Conservation (phyloP, 2,329 filamentous ascomycete species). For the Cytospora piceae region DNA sequence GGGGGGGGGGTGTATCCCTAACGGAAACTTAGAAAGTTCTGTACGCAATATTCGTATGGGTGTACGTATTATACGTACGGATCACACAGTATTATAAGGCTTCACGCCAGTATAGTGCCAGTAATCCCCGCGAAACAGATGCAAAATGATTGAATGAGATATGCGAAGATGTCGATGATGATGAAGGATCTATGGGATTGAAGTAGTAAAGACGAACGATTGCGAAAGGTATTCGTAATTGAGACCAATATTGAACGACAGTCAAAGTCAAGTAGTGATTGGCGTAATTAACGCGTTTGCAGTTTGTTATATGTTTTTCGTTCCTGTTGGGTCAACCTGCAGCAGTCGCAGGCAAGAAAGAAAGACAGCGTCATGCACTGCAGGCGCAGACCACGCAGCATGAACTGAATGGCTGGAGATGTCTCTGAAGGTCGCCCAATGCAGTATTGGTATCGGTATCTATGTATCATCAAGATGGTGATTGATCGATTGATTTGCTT, state of each 20-base stretch:
- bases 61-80: neutral
- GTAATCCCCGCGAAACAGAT: neutral
- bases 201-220: neutral
- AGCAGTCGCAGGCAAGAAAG: neutral
- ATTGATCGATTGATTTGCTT: neutral
- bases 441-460: neutral
- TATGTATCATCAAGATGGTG: neutral
- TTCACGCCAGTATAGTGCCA: neutral
- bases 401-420: constrained; percentile 8
- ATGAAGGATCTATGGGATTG: neutral
- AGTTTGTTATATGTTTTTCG: too few species aligned
- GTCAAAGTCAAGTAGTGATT: too few species aligned
- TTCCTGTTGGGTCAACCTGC: constrained; percentile 8
- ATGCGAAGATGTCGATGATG: neutral
- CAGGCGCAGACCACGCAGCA: constrained; percentile 14
- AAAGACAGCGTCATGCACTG: constrained; percentile 11
- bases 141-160: neutral
- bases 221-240: neutral
- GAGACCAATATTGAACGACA: neutral
- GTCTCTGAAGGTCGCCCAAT: neutral
- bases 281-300: neutral
- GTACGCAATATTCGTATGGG: neutral
- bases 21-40: neutral
- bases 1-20: too few species aligned
- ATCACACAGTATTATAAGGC: neutral